These are phyloP conservation scores for Aspergillus fumigatus DNA, from an alignment of 2,329 filamentous ascomycete genomes.

Conservation along the genomic window DNA sequence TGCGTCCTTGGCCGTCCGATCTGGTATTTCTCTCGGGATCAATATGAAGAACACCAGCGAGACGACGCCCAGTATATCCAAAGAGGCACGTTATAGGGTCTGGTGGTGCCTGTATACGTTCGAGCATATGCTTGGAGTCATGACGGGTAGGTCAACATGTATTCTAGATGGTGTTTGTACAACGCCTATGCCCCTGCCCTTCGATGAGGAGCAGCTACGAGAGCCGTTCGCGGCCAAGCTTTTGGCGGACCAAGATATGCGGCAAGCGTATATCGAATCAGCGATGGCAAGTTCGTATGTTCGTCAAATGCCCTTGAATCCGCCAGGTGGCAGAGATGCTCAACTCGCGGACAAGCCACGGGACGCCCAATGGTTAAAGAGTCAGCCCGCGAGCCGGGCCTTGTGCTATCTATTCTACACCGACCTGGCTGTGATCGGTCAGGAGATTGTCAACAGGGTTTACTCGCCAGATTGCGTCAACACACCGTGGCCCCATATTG, in stretches of 20 bases:
- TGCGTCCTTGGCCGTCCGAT: constrained; percentile 39
- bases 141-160: constrained; percentile 44
- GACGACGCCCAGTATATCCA: constrained; percentile 34
- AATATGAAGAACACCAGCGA: constrained; percentile 42
- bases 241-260: constrained; percentile 26
- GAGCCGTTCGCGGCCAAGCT: constrained; percentile 30
- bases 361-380: constrained; percentile 33
- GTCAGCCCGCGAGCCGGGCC: constrained; percentile 28
- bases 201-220: constrained; percentile 37
- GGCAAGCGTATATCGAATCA: constrained; percentile 29
- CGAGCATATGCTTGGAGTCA: constrained; percentile 42
- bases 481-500: constrained; percentile 38
- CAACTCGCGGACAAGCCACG: constrained; percentile 18
- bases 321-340: constrained; percentile 23
- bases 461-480: constrained; percentile 38
- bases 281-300: constrained; percentile 28
- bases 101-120: constrained; percentile 45
- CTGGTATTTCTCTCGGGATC: constrained; percentile 40
- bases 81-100: constrained; percentile 43
- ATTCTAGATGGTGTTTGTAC: constrained; percentile 42
- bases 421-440: constrained; percentile 36
- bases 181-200: constrained; percentile 38
- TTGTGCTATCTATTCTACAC: constrained; percentile 38
- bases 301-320: constrained; percentile 29
- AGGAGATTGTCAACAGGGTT: constrained; percentile 40